Conservation (phyloP, 352 stramenopile species). For the Ophiocytium majus region DNA sequence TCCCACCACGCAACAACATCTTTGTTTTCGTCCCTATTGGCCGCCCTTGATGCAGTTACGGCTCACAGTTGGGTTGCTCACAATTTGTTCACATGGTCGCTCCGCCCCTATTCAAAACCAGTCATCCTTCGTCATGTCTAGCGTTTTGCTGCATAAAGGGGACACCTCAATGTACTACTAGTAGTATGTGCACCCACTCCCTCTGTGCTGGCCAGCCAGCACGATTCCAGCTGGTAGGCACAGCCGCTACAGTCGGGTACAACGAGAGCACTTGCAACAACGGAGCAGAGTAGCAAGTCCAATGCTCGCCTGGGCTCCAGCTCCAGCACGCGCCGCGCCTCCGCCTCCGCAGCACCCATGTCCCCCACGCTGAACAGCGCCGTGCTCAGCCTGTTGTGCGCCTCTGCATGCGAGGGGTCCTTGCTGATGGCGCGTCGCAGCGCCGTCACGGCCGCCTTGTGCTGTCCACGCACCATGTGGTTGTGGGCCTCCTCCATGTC, state of each 20-base stretch:
- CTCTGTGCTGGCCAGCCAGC: too few relatives aligned
- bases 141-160: neutral
- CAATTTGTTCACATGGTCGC: too few relatives aligned
- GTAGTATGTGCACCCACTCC: too few relatives aligned
- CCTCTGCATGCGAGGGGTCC: conserved; percentile 2
- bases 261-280: neutral
- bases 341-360: neutral
- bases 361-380: neutral
- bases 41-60: too few relatives aligned
- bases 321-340: neutral
- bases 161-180: neutral
- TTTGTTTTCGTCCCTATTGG: too few relatives aligned
- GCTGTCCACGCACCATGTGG: neutral
- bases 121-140: neutral
- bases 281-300: neutral
- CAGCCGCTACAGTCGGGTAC: neutral
- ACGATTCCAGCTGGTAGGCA: too few relatives aligned
- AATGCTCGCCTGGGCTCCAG: neutral
- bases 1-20: too few relatives aligned
- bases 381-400: neutral
- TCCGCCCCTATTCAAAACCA: too few relatives aligned
- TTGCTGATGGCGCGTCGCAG: neutral
- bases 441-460: neutral
- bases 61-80: too few relatives aligned
- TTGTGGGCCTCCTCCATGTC: neutral